phyloP scores from a whole-genome alignment of 148 eudicot species.

The Camellia sinensis region DNA sequence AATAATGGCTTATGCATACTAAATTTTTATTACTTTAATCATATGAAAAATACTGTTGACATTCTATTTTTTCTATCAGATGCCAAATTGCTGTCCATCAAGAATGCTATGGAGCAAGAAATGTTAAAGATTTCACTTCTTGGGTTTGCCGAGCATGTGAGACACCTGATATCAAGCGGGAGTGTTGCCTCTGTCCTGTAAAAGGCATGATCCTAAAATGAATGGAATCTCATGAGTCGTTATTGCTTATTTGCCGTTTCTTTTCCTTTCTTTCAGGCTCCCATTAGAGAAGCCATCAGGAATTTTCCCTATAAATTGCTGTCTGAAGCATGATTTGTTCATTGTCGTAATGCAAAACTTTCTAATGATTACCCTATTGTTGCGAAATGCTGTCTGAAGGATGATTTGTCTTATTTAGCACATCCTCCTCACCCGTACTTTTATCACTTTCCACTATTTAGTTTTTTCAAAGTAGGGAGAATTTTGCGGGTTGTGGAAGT shows the following conservation, averaged over 20 bases:
- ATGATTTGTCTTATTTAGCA: slow-evolving; percentile 2
- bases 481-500: background rate
- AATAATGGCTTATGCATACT: background rate
- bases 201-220: slow-evolving; percentile 53
- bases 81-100: slow-evolving; percentile 99
- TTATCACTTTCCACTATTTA: background rate
- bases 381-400: background rate
- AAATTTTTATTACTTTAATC: background rate
- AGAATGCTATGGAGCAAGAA: slow-evolving; percentile 95
- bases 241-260: background rate
- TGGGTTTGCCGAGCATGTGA: slow-evolving; percentile 99
- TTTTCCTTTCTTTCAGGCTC: background rate
- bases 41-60: slow-evolving; percentile 12
- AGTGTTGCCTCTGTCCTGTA: slow-evolving; percentile 98
- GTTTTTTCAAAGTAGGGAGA: background rate
- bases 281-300: background rate
- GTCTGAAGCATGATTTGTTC: background rate
- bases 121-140: slow-evolving; percentile 86
- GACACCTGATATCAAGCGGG: slow-evolving; percentile 81
- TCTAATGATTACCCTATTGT: background rate
- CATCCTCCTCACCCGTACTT: background rate
- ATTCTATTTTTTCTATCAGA: slow-evolving; percentile 36
- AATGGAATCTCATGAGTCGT: slow-evolving; percentile 1
- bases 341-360: slow-evolving; percentile 2
- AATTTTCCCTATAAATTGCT: background rate